Percentiles rank a stretch among this genome's conserved stretches.
phyloP scores from a whole-genome alignment of 2,329 filamentous ascomycete species.

The Tolypocladium amazonense region DNA sequence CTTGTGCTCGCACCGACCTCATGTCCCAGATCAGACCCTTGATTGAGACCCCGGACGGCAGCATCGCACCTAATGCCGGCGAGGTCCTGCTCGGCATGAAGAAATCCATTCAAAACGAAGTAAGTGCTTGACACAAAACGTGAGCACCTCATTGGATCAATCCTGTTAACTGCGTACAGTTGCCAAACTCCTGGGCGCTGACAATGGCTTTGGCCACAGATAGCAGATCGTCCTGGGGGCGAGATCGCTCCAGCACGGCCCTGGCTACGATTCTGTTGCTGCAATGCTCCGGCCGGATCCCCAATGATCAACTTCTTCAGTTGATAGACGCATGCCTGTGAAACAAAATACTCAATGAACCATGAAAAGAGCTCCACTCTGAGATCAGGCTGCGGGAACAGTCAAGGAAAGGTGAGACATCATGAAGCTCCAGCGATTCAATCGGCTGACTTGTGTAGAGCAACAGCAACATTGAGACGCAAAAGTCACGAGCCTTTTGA shows the following conservation, averaged over 20 bases:
- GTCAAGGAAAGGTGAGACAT: background rate
- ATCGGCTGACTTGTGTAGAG: background rate
- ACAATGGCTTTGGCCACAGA: constrained; percentile 12
- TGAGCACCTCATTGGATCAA: background rate
- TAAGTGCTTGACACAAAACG: constrained; percentile 1
- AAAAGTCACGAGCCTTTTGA: background rate
- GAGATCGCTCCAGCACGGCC: constrained; percentile 13
- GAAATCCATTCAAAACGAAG: constrained; percentile 12
- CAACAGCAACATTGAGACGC: too few species aligned
- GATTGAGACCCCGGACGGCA: constrained; percentile 7
- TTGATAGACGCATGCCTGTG: constrained; percentile 14
- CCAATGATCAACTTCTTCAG: constrained; percentile 13
- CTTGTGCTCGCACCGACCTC: background rate
- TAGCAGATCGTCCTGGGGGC: constrained; percentile 6
- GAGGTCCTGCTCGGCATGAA: constrained; percentile 9
- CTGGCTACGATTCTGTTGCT: constrained; percentile 14
- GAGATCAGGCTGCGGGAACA: background rate
- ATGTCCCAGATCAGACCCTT: constrained; percentile 8
- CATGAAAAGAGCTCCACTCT: background rate
- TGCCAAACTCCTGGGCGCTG: constrained; percentile 16
- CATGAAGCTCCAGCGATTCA: background rate
- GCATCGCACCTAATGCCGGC: background rate
- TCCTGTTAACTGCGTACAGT: constrained; percentile 3
- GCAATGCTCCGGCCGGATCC: constrained; percentile 13
- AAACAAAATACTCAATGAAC: background rate